Base-by-base conservation (phyloP, 2,329 filamentous ascomycete genomes). In the Rhinocladiella similis region DNA sequence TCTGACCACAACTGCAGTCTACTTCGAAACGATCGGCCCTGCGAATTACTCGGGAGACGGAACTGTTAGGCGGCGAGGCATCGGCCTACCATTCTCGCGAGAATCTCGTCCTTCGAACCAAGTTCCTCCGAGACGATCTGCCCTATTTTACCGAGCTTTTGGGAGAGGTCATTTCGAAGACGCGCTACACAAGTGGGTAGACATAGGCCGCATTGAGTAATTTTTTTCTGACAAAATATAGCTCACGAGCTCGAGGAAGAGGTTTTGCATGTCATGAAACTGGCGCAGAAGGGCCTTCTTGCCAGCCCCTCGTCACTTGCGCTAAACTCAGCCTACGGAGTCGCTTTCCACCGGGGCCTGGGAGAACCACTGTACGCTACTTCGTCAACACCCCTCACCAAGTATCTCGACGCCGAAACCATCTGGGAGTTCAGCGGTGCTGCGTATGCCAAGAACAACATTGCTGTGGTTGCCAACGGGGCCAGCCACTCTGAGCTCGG, bases 121-220 rank as follows among this genome's bases (percentile, higher is more conserved):
- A 89, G 80, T 99, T 99, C 83, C 85, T 99, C 66, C 87, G 91
- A 73, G 87, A 94, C 73, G 92, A 99, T 74, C 86, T 99, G 66
- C 94, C 94, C 66, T 99, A 97, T 84, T 99, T 96, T 75, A 85
- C 91, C 70, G 94, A 99, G 81, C 83, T 99, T 65, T 84, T 99
- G 67, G 91, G 88, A 70, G 95, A 99, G 81, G 89, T 97, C 68
- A 82, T 94, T 69, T 86, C 88, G 60, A 80, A 90, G 77, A 96
- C 93, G 67, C 94, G 91, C 78, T 99, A 90, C 75, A 85, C 86
- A 61, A 74, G 84, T 87, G 72, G 38, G 56, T 50, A 45, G 19
- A 50, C 18, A 16, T 16, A 25, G 29, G n/a, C 35, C 19, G 9
- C 29, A 33, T 36, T 29, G 12, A 19, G 13, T 35, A 43, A 22